phyloP scores from a whole-genome alignment of 768 basidiomycete genomes.

The Mycena alexandri region DNA sequence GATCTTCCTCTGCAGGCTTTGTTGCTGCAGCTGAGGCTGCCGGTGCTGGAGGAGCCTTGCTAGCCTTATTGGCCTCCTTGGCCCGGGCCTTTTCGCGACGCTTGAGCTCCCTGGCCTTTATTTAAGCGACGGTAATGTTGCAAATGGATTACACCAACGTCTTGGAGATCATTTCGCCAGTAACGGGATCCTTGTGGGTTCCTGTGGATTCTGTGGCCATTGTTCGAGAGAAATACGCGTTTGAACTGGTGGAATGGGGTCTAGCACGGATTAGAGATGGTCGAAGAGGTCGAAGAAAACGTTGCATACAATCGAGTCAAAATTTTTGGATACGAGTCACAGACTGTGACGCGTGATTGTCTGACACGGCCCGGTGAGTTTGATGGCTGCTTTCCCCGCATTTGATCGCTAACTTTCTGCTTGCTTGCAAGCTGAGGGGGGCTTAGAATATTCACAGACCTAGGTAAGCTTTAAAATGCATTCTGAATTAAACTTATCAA shows the following conservation, averaged over 20 bases:
- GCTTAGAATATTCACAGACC: no score
- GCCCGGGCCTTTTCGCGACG: conserved; percentile 89
- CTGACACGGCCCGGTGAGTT: no score
- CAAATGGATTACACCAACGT: conserved; percentile 64
- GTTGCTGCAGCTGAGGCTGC: conserved; percentile 56
- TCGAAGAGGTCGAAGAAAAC: conserved; percentile 22
- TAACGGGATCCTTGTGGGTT: conserved; percentile 83
- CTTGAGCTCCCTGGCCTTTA: conserved; percentile 85
- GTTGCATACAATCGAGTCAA: conserved; percentile 29
- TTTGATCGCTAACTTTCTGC: no score
- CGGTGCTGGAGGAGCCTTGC: conserved; percentile 59
- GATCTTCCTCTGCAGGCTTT: conserved; percentile 78
- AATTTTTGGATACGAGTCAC: conserved; percentile 1
- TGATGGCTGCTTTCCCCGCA: no score
- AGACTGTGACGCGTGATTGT: no score
- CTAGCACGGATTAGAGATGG: conserved; percentile 19
- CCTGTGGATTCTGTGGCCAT: conserved; percentile 62
- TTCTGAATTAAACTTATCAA: no score
- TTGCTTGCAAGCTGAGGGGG: no score
- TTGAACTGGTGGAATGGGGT: conserved; percentile 19
- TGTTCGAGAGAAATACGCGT: conserved; percentile 41
- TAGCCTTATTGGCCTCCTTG: conserved; percentile 84
- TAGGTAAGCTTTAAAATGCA: no score
- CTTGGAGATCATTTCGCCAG: conserved; percentile 98
- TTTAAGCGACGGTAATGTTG: conserved; percentile 31